Evolutionary conservation across 2,329 filamentous ascomycete genomes (phyloP).

Genomic region (Sporothrix mexicana): DNA sequence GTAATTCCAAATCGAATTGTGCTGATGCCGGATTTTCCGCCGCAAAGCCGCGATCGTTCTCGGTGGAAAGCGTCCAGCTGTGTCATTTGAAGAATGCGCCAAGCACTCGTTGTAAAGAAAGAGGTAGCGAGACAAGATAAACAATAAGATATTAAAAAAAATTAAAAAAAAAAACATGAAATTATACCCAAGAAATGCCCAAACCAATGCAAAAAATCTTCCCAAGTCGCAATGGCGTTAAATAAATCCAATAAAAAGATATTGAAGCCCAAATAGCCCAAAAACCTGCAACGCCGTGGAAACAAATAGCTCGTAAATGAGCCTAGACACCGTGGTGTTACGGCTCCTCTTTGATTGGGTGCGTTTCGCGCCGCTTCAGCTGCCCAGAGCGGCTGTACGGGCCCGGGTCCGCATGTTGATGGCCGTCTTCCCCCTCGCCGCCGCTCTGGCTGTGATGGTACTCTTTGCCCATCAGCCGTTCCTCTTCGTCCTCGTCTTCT

Average conservation of each 20-base stretch:
- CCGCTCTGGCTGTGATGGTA: neutral
- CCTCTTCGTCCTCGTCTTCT: neutral
- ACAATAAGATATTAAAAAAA: too few species aligned
- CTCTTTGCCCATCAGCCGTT: neutral
- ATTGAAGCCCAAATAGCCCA: neutral
- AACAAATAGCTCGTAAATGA: neutral
- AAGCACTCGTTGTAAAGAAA: too few species aligned
- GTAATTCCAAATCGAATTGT: too few species aligned
- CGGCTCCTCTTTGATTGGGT: conserved; percentile 33
- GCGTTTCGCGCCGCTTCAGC: conserved; percentile 24
- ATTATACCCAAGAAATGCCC: neutral
- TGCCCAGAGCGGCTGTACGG: conserved; percentile 27
- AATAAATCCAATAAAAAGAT: neutral
- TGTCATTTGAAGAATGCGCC: too few species aligned
- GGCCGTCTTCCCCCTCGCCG: neutral
- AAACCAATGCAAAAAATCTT: neutral
- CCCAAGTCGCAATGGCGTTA: neutral
- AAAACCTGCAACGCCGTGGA: neutral
- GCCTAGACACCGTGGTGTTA: neutral
- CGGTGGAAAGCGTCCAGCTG: too few species aligned
- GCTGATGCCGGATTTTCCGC: neutral
- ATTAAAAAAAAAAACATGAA: too few species aligned
- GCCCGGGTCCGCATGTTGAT: neutral
- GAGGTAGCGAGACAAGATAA: too few species aligned
- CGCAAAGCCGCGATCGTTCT: too few species aligned